These are phyloP conservation scores for Mesotaenium endlicherianum DNA, from an alignment of 139 green algal species.

Conservation along the genomic window DNA sequence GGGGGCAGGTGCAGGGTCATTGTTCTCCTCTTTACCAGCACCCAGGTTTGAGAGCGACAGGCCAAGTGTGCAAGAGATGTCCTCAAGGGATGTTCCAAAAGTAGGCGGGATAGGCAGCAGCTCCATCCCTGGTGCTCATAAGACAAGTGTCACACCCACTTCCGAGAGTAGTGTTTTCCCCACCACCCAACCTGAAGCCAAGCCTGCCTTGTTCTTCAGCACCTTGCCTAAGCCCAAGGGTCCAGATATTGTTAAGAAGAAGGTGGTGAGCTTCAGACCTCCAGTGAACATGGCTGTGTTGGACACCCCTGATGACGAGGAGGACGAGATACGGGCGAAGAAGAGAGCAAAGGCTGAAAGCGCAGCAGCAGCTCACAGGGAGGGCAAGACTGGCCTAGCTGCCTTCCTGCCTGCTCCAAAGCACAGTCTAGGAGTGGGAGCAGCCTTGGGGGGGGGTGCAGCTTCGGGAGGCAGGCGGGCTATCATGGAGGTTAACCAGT, in stretches of 20 bases:
- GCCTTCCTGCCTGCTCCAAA: constrained; percentile 41
- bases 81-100: not conserved
- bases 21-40: not conserved
- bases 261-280: not conserved
- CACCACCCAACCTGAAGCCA: no score
- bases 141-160: not conserved
- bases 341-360: constrained; percentile 24
- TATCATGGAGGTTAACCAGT: constrained; percentile 19
- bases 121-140: not conserved
- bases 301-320: not conserved
- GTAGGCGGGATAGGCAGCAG: not conserved
- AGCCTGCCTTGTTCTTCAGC: no score
- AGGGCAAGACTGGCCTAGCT: constrained; percentile 26
- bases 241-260: no score
- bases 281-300: not conserved
- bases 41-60: not conserved
- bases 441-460: constrained; percentile 4
- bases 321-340: not conserved
- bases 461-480: not conserved
- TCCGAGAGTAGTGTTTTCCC: no score
- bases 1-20: not conserved
- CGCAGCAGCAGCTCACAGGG: not conserved
- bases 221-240: no score
- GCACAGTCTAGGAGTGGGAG: constrained; percentile 19
- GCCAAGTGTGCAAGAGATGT: not conserved